Conservation (phyloP, 345 rosid species). For the Salix purpurea region DNA sequence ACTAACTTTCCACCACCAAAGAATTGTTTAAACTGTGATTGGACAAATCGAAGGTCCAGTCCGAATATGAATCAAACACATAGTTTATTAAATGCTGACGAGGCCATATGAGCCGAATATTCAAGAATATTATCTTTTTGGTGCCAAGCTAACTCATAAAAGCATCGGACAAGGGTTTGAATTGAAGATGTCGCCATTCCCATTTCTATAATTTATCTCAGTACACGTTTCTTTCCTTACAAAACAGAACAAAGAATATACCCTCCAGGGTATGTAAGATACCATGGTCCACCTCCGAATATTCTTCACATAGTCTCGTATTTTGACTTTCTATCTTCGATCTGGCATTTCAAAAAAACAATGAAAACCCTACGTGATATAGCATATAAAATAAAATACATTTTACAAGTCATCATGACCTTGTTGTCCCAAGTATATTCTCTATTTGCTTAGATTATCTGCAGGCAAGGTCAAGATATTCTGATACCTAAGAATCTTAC, state of each 20-base stretch:
- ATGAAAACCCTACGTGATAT: too few relatives aligned
- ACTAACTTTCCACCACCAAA: neutral
- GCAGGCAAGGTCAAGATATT: conserved; percentile 20
- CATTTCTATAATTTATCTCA: neutral
- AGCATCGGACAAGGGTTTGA: neutral
- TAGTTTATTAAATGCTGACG: too few relatives aligned
- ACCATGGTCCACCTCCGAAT: conserved; percentile 22
- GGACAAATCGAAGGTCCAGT: neutral
- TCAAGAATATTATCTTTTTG: neutral
- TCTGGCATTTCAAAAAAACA: neutral
- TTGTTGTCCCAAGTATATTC: conserved; percentile 26
- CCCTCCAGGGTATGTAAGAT: neutral
- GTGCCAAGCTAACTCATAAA: neutral
- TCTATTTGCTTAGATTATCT: conserved; percentile 17
- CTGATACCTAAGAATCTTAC: conserved; percentile 33
- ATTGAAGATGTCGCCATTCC: neutral
- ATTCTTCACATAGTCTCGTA: conserved; percentile 18
- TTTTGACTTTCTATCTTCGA: neutral
- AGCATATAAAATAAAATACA: neutral
- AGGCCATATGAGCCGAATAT: neutral
- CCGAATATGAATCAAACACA: too few relatives aligned
- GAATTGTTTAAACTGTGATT: too few relatives aligned
- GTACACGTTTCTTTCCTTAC: neutral
- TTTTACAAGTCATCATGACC: neutral
- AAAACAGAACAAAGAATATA: neutral